Conservation (phyloP, 768 basidiomycete genomes). For the Trametes punicea region DNA sequence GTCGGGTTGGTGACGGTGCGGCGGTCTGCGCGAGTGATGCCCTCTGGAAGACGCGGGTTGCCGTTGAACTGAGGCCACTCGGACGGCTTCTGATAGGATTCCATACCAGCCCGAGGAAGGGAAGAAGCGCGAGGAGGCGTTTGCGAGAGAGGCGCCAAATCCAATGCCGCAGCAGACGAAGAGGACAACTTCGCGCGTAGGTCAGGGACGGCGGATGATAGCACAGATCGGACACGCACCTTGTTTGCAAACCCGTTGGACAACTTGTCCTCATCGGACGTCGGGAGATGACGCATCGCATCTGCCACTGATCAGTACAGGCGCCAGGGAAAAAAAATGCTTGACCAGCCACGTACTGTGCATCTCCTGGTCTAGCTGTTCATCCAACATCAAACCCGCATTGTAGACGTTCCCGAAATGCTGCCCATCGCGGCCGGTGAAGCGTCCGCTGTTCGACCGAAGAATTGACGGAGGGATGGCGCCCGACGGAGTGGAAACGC, state of each 20-base stretch:
- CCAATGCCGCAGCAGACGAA: constrained; percentile 81
- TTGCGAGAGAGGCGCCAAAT: constrained; percentile 86
- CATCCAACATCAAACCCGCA: constrained; percentile 87
- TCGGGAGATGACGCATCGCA: constrained; percentile 84
- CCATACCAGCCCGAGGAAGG: constrained; percentile 44
- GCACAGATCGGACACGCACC: constrained; percentile 38
- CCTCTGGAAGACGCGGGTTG: constrained; percentile 59
- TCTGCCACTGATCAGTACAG: constrained; percentile 43
- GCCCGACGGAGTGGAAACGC: constrained; percentile 18
- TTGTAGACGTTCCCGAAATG: constrained; percentile 67
- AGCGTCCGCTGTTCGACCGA: constrained; percentile 48
- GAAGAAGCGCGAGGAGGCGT: constrained; percentile 68
- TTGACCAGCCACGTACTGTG: constrained; percentile 58
- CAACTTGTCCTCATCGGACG: constrained; percentile 90
- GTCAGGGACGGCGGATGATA: constrained; percentile 4
- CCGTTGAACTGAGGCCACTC: constrained; percentile 93
- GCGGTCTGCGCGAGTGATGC: constrained; percentile 54
- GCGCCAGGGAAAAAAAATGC: not conserved
- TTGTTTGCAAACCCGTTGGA: constrained; percentile 58
- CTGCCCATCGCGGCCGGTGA: constrained; percentile 55
- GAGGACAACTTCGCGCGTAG: constrained; percentile 58
- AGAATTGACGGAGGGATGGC: constrained; percentile 43
- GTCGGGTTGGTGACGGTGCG: constrained; percentile 75
- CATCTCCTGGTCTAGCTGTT: constrained; percentile 92
- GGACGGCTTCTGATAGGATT: constrained; percentile 68